Conservation (phyloP, 495 filamentous ascomycete genomes). For the Penicillium lividum region DNA sequence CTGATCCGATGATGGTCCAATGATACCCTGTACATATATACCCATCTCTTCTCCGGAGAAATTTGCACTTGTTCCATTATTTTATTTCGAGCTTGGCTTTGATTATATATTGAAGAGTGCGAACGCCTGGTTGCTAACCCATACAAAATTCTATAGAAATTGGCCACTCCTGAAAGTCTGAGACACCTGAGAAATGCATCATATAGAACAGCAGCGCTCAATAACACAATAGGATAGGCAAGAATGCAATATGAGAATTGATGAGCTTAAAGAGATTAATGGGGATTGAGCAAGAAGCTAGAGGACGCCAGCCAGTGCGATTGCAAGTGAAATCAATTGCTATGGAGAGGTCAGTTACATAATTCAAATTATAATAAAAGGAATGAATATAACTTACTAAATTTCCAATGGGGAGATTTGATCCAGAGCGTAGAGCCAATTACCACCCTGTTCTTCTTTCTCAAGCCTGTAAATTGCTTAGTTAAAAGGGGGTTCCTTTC, state of each 20-base stretch:
- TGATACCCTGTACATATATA: slow-evolving; percentile 19
- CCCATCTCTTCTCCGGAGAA: slow-evolving; percentile 9
- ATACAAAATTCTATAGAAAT: slow-evolving; percentile 1
- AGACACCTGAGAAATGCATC: slow-evolving; percentile 13
- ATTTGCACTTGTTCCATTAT: slow-evolving; percentile 1
- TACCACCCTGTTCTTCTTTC: slow-evolving; percentile 86
- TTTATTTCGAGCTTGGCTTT: slow-evolving; percentile 1
- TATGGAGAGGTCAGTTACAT: slow-evolving; percentile 1
- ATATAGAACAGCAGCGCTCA: slow-evolving; percentile 15
- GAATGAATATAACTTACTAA: slow-evolving; percentile 70
- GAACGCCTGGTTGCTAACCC: slow-evolving; percentile 6
- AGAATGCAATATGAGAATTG: slow-evolving; percentile 3
- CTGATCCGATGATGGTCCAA: background rate
- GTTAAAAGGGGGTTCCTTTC: slow-evolving; percentile 4
- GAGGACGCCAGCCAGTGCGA: slow-evolving; percentile 22
- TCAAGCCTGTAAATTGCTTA: slow-evolving; percentile 54
- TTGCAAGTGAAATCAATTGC: slow-evolving; percentile 10
- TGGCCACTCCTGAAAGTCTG: background rate
- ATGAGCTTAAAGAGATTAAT: background rate
- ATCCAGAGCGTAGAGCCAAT: slow-evolving; percentile 97
- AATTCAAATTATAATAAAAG: background rate
- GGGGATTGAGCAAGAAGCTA: background rate
- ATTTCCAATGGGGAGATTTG: slow-evolving; percentile 95
- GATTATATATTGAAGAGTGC: background rate
- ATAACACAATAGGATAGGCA: slow-evolving; percentile 11